Base-by-base conservation (phyloP, 495 filamentous ascomycete species). In the Tuber calosporum region DNA sequence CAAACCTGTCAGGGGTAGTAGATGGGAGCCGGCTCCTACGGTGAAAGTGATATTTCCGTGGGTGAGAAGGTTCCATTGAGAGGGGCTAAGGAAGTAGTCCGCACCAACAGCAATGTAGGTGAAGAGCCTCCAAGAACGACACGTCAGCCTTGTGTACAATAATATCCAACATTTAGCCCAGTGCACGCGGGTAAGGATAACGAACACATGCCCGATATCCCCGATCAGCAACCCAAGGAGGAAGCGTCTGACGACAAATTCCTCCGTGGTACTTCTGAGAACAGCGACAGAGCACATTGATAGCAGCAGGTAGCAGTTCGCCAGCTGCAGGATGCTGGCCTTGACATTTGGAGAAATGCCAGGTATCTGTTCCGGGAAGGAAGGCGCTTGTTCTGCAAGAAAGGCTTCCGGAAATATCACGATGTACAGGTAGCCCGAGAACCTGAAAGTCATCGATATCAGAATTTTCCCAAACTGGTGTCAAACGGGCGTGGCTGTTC, bases 301-400 rank as follows among this genome's bases (percentile, higher is more conserved):
- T 30, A 77, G 45, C 67, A 71, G 62, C 5, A 78, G 38, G 58
- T 77, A 78, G 70, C 68, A 77, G 58, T 77, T 77, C 72, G 75
- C 67, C 66, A 76, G 70, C 41, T 77, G 74, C 68, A 77, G 34
- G 37, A 77, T 40, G 3, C 67, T 75, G 30, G 73, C 67, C 30
- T 43, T 48, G 13, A 72, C 73, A 68, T 75, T 76, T 19, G 69
- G 53, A 1, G 75, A 72, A 43, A 75, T 72, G n/a, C n/a, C 40
- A 36, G 45, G 22, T 26, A 67, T 22, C 58, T 75, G 69, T 6
- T 48, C 53, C 3, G 68, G 71, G n/a, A 68, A 19, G 1, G 41
- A 26, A 1, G 76, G 70, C 15, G 73, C 45, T 30, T 78, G 76
- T 53, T 77, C 76, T 11, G 58, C 41, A 11, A 76, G 70, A 39